Conservation (phyloP, 2,329 filamentous ascomycete species). For the Alternaria viburni region DNA sequence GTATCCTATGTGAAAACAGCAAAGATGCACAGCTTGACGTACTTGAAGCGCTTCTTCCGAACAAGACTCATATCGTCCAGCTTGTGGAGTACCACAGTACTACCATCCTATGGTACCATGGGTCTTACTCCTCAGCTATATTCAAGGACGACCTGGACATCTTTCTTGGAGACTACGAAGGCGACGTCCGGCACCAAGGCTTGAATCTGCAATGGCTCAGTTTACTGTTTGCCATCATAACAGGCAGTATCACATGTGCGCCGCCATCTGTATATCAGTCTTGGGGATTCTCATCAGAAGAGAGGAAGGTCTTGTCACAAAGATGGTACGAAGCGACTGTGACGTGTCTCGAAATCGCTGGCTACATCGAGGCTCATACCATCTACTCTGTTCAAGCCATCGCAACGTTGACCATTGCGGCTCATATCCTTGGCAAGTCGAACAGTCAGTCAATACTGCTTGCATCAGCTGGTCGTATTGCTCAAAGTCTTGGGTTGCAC, state of each 20-base stretch:
- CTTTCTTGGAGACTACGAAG: constrained; percentile 36
- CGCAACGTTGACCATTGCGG: constrained; percentile 53
- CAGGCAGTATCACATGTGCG: constrained; percentile 51
- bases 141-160: constrained; percentile 2
- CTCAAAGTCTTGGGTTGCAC: constrained; percentile 56
- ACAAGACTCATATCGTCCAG: constrained; percentile 4
- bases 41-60: constrained; percentile 42
- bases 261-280: constrained; percentile 29
- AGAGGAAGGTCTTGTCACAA: constrained; percentile 48
- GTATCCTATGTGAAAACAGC: constrained; percentile 5
- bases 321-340: constrained; percentile 54
- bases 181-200: constrained; percentile 39
- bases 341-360: constrained; percentile 51
- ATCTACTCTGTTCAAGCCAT: constrained; percentile 55
- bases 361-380: constrained; percentile 50
- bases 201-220: constrained; percentile 54
- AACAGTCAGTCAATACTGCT: constrained; percentile 55
- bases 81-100: constrained; percentile 47
- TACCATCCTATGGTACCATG: constrained; percentile 49
- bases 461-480: constrained; percentile 54
- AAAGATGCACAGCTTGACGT: constrained; percentile 30
- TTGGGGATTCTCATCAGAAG: constrained; percentile 52
- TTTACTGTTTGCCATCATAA: constrained; percentile 52
- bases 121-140: constrained; percentile 40
- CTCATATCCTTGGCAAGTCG: constrained; percentile 55